Evolutionary conservation across 2,329 filamentous ascomycete species (phyloP), one percentile per base, ranked within the genome.

Genomic region (Mycosphaerella sp.): DNA sequence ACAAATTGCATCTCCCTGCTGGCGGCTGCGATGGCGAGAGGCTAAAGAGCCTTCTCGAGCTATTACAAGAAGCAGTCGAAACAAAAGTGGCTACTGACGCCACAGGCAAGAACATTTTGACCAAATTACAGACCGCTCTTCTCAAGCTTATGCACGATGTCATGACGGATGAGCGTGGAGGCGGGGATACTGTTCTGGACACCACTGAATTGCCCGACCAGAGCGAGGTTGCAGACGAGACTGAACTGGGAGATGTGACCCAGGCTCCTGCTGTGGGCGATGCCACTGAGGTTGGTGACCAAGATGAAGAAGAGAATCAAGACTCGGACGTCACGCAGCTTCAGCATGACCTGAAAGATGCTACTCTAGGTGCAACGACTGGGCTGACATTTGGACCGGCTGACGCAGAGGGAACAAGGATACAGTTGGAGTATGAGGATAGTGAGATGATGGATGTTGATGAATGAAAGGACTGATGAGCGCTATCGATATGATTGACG

Each of bases 1-100:
- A 82, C 58, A 97, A 96, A 70, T 75, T 96, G 1, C 82, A 90
- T 65, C 78, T 97, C 42, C 79, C 87, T 0, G 75, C 84, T n/a
- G 62, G 53, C 0, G 62, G 59, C 5, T 62, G 57, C n/a, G 59
- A 59, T 18, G 56, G 60, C 7, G 61, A 69, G 45, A 61, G 58
- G 25, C 58, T 70, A 2, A 64, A 66, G 48, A 66, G 66, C 0
- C 59, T 76, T 3, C 72, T 75, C 41, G 71, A 70, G 4, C 72
- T 80, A 10, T 66, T 74, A 14, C 64, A 62, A 5, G 73, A 76
- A 61, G 70, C 73, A 8, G 68, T 75, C n/a, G 71, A 78, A 40
- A 70, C 69, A 17, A 71, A 74, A 41, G 68, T 76, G 2, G 76
- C 76, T 1, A 68, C 72, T 2, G 77, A 82, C 46, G 73, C 73